Conservation (phyloP, 2,329 filamentous ascomycete genomes). For the Sporothrix euskadiensis region DNA sequence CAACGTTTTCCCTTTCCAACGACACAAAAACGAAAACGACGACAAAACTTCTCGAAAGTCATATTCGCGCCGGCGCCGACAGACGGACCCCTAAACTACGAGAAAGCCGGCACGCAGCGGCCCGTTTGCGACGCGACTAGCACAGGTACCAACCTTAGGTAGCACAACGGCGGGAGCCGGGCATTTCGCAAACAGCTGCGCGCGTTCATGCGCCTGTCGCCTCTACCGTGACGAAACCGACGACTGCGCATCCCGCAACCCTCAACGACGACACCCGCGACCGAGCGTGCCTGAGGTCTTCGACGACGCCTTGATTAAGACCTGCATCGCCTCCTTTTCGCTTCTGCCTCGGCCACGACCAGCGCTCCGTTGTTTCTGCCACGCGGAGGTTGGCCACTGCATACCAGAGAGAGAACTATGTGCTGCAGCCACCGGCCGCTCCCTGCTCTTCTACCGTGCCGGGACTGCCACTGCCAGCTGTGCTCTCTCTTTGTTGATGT, state of each 20-base stretch:
- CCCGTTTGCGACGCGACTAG: slow-evolving; percentile 6
- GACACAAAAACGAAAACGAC: neutral
- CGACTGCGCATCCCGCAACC: neutral
- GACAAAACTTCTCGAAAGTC: neutral
- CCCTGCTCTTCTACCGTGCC: slow-evolving; percentile 17
- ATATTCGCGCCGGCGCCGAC: slow-evolving; percentile 14
- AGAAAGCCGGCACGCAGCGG: neutral
- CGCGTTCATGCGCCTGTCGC: slow-evolving; percentile 17
- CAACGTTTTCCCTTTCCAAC: neutral
- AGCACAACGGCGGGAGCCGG: neutral
- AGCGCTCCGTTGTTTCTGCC: neutral
- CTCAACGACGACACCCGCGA: neutral
- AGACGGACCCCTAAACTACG: neutral
- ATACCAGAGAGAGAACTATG: slow-evolving; percentile 8
- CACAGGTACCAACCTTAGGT: neutral
- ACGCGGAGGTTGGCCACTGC: slow-evolving; percentile 12
- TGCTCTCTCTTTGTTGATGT: neutral
- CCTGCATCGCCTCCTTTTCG: neutral
- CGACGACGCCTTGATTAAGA: neutral
- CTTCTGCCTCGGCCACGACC: neutral
- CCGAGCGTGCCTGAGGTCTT: neutral
- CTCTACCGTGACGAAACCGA: neutral
- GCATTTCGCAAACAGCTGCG: neutral
- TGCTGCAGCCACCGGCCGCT: neutral
- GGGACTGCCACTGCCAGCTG: neutral